These are phyloP conservation scores for Cryptococcus sp. DNA, from an alignment of 1,284 basidiomycete genomes.

Conservation along the genomic window DNA sequence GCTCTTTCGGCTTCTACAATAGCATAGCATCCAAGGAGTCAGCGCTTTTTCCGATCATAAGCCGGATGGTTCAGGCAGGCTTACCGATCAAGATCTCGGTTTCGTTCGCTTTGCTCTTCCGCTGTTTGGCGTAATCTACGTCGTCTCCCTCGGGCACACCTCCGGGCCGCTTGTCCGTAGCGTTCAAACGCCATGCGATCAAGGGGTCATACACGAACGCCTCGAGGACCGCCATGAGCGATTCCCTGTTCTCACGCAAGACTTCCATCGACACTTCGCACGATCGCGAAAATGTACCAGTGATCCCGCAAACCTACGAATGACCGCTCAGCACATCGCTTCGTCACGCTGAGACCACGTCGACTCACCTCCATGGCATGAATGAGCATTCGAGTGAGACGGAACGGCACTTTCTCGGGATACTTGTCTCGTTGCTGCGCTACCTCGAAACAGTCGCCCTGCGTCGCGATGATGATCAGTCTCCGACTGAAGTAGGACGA, in stretches of 20 bases:
- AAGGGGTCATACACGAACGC: slow-evolving; percentile 67
- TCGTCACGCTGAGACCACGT: neutral
- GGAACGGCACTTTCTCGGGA: slow-evolving; percentile 98
- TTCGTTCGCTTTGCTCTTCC: slow-evolving; percentile 52
- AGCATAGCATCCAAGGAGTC: neutral
- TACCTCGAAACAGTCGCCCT: slow-evolving; percentile 89
- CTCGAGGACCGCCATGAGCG: slow-evolving; percentile 94
- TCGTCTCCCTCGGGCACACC: slow-evolving; percentile 37
- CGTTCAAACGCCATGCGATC: slow-evolving; percentile 60
- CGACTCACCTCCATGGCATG: slow-evolving; percentile 95
- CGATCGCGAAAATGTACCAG: slow-evolving; percentile 93
- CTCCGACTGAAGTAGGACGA: neutral
- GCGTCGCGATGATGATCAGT: neutral
- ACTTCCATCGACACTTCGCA: slow-evolving; percentile 98
- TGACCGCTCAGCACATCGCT: too few relatives aligned
- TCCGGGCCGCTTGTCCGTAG: slow-evolving; percentile 49
- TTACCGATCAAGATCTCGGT: slow-evolving; percentile 53
- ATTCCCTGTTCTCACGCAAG: slow-evolving; percentile 94
- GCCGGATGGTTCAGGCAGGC: slow-evolving; percentile 8
- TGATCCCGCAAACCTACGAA: slow-evolving; percentile 87
- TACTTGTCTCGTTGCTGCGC: slow-evolving; percentile 97
- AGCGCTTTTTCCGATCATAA: neutral
- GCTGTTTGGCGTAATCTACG: slow-evolving; percentile 34
- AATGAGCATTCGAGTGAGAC: slow-evolving; percentile 96
- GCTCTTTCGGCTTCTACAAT: slow-evolving; percentile 55